Evolutionary conservation across 2,329 filamentous ascomycete species (phyloP), one percentile per base, ranked within the genome.

Genomic region (Aureobasidium mangrovei): DNA sequence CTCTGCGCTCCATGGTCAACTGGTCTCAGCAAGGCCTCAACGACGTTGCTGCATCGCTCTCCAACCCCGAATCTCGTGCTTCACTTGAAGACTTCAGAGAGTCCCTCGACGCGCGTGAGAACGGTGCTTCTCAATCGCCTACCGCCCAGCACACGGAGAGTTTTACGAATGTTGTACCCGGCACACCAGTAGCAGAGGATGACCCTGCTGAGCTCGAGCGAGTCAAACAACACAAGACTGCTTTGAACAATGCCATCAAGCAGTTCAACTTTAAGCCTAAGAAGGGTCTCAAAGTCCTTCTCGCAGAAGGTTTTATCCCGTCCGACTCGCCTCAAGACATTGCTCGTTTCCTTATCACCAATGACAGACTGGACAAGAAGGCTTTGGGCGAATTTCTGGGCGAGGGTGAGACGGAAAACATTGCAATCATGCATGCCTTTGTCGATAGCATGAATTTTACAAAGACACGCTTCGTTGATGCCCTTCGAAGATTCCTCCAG

Each of bases 251-350:
- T 62, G 91, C 87, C 2, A 86, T 96, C 53, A 83, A 85, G 47
- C 86, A 89, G 58, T 98, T 98, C 77, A 98, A 98, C 68, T 96
- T 91, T 76, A 98, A 98, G 69, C 90, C 94, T 0, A 98, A 98
- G 70, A 83, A 86, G 56, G 94, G 93, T 4, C 81, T 98, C 65
- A 95, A 95, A 67, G 72, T 86, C 12, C 72, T 98, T 18, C 67
- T 97, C 9, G 79, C 86, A 28, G 87, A 94, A 59, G 88, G 89
- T 0, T 96, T 98, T 67, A 95, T 98, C 56, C 72, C 80, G 1
- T 91, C 86, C 54, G 81, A 91, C 52, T 80, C 77, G 5, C 85
- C 93, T 0, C 76, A 85, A 56, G 89, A 95, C 60, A 88, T 98
- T 63, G 93, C 91, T 12, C 77, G 71, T 18, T 98, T 98, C 67